phyloP scores from a whole-genome alignment of 345 rosid genomes.

The Psidium friedrichsthalianum region DNA sequence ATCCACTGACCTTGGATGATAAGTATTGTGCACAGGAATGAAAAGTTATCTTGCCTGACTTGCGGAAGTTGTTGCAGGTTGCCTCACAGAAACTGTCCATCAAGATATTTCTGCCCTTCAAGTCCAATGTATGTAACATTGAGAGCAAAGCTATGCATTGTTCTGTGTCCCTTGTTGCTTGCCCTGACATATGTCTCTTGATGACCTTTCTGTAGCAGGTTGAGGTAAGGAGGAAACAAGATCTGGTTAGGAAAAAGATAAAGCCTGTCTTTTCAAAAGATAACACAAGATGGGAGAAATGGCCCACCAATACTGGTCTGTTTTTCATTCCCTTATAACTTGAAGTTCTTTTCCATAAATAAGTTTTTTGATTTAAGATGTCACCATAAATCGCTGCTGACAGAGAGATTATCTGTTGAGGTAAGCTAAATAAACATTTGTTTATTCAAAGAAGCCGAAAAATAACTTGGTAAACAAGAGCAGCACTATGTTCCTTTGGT shows the following conservation, averaged over 20 bases:
- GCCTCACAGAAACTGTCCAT: neutral
- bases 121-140: neutral
- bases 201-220: conserved; percentile 10
- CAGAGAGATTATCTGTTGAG: neutral
- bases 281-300: conserved; percentile 9
- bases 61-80: neutral
- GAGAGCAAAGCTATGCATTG: neutral
- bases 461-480: neutral
- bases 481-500: neutral
- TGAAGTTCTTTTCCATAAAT: neutral
- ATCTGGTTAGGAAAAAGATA: conserved; percentile 24
- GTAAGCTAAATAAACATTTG: neutral
- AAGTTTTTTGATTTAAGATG: neutral
- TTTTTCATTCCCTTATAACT: neutral
- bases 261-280: conserved; percentile 30
- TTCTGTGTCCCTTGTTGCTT: neutral
- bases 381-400: neutral
- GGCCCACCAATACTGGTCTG: neutral
- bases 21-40: neutral
- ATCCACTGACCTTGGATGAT: neutral
- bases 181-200: neutral
- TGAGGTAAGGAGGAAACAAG: conserved; percentile 27
- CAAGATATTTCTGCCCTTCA: neutral
- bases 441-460: neutral
- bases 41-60: neutral